A percentile compares a stretch with the other conserved stretches of the same genome.
These are phyloP conservation scores for Boletus sp. DNA, from an alignment of 1,284 basidiomycete genomes.

Conservation along the genomic window DNA sequence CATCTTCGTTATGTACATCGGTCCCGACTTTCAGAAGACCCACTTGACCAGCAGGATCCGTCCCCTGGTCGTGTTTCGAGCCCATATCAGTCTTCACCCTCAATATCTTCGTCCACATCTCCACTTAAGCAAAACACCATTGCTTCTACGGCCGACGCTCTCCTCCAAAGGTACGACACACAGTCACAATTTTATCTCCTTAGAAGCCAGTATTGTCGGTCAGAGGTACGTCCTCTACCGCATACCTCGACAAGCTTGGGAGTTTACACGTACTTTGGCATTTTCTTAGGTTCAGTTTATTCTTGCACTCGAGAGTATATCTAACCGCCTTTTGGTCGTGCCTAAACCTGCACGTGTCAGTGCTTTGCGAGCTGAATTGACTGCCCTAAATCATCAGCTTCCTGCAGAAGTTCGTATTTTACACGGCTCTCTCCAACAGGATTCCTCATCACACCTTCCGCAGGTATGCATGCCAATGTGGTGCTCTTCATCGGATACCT, in stretches of 20 bases:
- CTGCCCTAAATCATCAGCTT: slow-evolving; percentile 92
- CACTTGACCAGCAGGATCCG: slow-evolving; percentile 63
- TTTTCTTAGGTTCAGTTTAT: slow-evolving; percentile 73
- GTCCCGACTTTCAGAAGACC: slow-evolving; percentile 63
- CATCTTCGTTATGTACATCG: slow-evolving; percentile 50
- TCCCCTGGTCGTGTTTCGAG: slow-evolving; percentile 37
- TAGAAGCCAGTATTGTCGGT: slow-evolving; percentile 85
- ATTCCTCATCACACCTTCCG: slow-evolving; percentile 7
- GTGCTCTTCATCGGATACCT: slow-evolving; percentile 74
- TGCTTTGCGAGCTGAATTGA: slow-evolving; percentile 92
- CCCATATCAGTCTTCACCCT: slow-evolving; percentile 65
- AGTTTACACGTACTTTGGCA: slow-evolving; percentile 3
- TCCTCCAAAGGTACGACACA: slow-evolving; percentile 65
- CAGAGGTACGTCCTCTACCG: slow-evolving; percentile 57
- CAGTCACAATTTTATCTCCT: slow-evolving; percentile 72
- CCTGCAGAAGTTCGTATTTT: slow-evolving; percentile 75
- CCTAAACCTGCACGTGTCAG: slow-evolving; percentile 94
- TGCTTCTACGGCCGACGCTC: slow-evolving; percentile 46
- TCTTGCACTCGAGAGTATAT: slow-evolving; percentile 87
- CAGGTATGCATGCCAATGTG: slow-evolving; percentile 97
- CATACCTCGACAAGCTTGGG: background rate
- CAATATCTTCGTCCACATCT: slow-evolving; percentile 48
- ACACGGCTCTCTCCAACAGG: slow-evolving; percentile 1
- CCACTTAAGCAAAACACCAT: slow-evolving; percentile 42
- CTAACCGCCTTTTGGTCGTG: slow-evolving; percentile 86